Evolutionary conservation across 192 early-diverging fungal species (phyloP), one percentile per base, ranked within the genome.

Genomic region (Irineochytrium annulatum): DNA sequence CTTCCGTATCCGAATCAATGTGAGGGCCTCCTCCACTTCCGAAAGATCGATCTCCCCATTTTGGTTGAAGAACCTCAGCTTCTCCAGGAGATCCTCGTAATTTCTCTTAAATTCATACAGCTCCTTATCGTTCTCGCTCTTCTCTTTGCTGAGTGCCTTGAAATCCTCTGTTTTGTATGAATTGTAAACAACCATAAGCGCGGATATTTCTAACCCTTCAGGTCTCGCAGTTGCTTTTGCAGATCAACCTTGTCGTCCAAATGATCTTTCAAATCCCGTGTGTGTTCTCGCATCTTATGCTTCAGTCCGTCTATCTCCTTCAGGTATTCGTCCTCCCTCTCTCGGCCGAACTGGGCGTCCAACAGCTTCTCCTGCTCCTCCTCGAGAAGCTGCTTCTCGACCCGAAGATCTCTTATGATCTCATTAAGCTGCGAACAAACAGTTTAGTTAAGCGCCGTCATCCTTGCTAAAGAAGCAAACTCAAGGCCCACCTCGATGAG

Each of bases 21-120:
- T 59, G 26, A 84, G 43, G 2, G 82, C 79, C 53, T 84, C 82
- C 60, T 80, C 81, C 27, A 84, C 65, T 44, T 79, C 73, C 1
- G 53, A 52, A 41, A 71, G 24, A 39, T 76, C 71, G 27, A 81
- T 54, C 43, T 77, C 63, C 3, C 68, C 65, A 34, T 80, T 59
- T 46, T 45, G 43, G 31, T 53, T 58, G 34, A 75, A 53, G 17
- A 58, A 43, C 33, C 31, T 35, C 54, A 77, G 54, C 43, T 65
- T 65, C 33, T 70, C 59, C 27, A 58, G 44, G 27, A 77, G 46
- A 13, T 63, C 52, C 20, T 75, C 70, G 1, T 77, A 54, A 29
- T 79, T 67, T 32, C 68, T 59, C 43, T 75, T 72, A 26, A 72
- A 20, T 34, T 76, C 61, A 57, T 62, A 71, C 22, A 59, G 52